These are phyloP conservation scores for Cytospora piceicola DNA, from an alignment of 2,329 filamentous ascomycete genomes.

Conservation along the genomic window DNA sequence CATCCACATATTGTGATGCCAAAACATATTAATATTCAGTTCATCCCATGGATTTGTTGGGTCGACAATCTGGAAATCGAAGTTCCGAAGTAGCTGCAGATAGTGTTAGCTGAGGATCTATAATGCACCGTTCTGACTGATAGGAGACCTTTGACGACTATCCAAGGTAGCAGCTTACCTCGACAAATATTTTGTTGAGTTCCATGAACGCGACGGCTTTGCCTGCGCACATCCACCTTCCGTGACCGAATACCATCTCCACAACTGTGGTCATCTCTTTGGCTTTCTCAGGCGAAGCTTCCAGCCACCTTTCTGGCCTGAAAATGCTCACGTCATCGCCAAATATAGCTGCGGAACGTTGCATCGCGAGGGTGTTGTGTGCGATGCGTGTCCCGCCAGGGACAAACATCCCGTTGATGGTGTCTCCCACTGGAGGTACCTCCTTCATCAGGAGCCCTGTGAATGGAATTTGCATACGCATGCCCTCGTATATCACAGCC, in stretches of 20 bases:
- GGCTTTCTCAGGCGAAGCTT: constrained; percentile 46
- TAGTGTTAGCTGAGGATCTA: neutral
- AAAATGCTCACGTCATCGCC: constrained; percentile 49
- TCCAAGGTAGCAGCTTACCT: constrained; percentile 36
- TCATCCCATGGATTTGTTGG: neutral
- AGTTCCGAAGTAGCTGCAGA: neutral
- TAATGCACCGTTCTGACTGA: neutral
- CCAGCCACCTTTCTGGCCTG: constrained; percentile 53
- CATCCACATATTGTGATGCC: neutral
- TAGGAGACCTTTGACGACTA: neutral
- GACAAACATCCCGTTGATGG: constrained; percentile 25
- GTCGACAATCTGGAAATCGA: neutral
- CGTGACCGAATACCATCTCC: constrained; percentile 55
- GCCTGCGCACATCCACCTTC: constrained; percentile 32
- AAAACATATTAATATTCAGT: neutral
- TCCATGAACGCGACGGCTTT: constrained; percentile 23
- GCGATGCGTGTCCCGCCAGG: constrained; percentile 26
- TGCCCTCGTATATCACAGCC: constrained; percentile 43
- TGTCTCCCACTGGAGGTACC: constrained; percentile 38
- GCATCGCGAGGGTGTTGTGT: constrained; percentile 58
- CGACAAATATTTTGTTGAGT: constrained; percentile 36
- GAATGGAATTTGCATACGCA: constrained; percentile 37
- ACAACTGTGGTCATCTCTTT: constrained; percentile 53
- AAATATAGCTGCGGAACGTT: constrained; percentile 64
- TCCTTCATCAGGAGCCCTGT: constrained; percentile 32